Evolutionary conservation across 2,329 filamentous ascomycete species (phyloP).

Genomic region (Drechslerella coelobrocha): DNA sequence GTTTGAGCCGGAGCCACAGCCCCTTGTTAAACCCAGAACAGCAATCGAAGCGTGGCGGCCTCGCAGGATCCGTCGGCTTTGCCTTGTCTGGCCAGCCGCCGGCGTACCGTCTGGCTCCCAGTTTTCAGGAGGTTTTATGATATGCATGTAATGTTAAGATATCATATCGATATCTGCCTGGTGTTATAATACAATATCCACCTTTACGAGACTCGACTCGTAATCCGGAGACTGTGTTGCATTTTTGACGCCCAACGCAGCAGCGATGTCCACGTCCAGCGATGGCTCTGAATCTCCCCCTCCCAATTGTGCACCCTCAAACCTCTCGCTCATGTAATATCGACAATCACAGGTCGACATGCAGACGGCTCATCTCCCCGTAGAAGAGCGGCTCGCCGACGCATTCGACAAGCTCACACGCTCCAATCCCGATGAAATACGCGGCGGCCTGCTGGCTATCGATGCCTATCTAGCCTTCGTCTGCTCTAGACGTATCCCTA

Average conservation of each 20-base stretch:
- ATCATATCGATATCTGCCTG: no score
- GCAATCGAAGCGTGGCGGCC: no score
- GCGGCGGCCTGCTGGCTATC: constrained; percentile 57
- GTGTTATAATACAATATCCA: no score
- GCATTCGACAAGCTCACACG: constrained; percentile 56
- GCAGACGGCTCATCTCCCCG: constrained; percentile 38
- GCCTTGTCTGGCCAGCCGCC: no score
- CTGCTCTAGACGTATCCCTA: constrained; percentile 66
- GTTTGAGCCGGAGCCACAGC: constrained; percentile 39
- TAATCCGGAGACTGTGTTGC: constrained; percentile 5
- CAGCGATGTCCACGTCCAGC: background rate
- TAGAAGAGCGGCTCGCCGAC: constrained; percentile 54
- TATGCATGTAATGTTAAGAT: no score
- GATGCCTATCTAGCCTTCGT: constrained; percentile 65
- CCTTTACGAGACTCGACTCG: no score
- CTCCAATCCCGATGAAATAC: constrained; percentile 58
- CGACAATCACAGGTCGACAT: no score
- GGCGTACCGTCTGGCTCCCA: no score
- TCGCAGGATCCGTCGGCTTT: no score
- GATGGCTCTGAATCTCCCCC: background rate
- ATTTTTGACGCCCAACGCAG: constrained; percentile 12
- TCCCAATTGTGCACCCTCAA: background rate
- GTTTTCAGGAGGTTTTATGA: no score
- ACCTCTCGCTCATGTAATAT: background rate
- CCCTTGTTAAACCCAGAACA: constrained; percentile 5